Conservation (phyloP, 2,329 filamentous ascomycete species). For the Aspergillus sp. region DNA sequence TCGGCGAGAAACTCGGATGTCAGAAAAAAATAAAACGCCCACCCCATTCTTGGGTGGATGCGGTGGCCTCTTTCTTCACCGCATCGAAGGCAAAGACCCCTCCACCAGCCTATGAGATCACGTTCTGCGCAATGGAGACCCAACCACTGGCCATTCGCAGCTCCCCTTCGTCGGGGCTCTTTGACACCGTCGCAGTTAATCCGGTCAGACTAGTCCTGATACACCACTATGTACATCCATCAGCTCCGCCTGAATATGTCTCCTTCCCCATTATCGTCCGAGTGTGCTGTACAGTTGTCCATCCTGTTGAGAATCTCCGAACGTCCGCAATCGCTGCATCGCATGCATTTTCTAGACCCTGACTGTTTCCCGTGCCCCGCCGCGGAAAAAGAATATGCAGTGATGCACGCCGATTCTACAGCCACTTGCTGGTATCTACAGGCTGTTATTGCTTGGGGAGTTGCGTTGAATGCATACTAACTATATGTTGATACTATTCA, state of each 20-base stretch:
- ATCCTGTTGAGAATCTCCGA: slow-evolving; percentile 2
- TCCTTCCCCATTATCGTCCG: neutral
- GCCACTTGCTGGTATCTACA: neutral
- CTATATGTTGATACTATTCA: neutral
- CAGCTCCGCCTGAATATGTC: neutral
- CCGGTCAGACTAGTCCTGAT: neutral
- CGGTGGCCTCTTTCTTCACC: slow-evolving; percentile 29
- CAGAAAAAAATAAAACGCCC: neutral
- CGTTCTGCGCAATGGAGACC: slow-evolving; percentile 7
- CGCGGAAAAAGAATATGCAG: slow-evolving; percentile 7
- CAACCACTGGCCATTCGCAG: slow-evolving; percentile 9
- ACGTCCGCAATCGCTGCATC: slow-evolving; percentile 2
- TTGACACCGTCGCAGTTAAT: slow-evolving; percentile 6
- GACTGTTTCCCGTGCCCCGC: neutral
- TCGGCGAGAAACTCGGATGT: slow-evolving; percentile 19
- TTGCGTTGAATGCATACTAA: neutral
- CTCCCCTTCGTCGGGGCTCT: slow-evolving; percentile 10
- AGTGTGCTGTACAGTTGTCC: slow-evolving; percentile 1
- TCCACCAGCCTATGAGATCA: slow-evolving; percentile 22
- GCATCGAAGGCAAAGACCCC: slow-evolving; percentile 29
- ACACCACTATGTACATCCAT: neutral
- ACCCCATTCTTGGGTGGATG: neutral
- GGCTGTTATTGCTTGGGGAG: neutral
- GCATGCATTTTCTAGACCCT: neutral
- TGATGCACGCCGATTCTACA: neutral